Evolutionary conservation across 371 early-diverging fungal genomes (phyloP).

Genomic region (Coemansia sp.): DNA sequence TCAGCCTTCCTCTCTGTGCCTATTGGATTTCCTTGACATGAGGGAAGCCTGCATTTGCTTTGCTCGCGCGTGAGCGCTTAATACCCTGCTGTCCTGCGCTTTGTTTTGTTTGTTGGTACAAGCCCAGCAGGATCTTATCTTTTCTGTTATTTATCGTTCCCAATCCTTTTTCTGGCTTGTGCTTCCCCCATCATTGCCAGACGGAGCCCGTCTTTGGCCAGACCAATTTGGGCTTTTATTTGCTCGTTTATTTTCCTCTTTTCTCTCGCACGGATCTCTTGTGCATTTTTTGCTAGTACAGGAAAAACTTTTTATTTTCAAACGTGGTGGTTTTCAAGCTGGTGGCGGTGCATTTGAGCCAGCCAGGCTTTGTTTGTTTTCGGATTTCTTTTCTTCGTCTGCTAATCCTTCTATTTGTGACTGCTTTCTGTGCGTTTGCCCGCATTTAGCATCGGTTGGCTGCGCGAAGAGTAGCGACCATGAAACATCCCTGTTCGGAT

Average conservation of each 20-base stretch:
- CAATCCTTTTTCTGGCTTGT: not conserved
- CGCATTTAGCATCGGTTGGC: slow-evolving; percentile 22
- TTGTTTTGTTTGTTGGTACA: not conserved
- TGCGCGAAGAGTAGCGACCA: slow-evolving; percentile 21
- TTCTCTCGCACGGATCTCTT: not conserved
- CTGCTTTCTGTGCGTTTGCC: not conserved
- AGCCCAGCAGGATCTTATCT: not conserved
- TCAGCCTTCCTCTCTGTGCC: not conserved
- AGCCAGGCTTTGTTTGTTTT: not conserved
- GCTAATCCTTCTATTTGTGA: slow-evolving; percentile 4
- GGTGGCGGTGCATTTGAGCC: not conserved
- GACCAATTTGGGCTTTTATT: not conserved
- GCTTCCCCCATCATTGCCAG: not conserved
- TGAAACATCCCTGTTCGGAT: slow-evolving; percentile 52
- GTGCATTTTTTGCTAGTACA: not conserved
- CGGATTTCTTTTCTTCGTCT: not conserved
- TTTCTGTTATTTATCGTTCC: not conserved
- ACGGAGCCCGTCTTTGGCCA: not conserved
- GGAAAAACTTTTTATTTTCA: not conserved
- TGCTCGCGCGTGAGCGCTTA: not conserved
- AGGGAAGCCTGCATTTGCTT: not conserved
- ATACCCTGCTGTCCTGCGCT: not conserved
- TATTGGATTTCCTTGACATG: not conserved
- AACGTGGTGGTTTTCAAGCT: not conserved
- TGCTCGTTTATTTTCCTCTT: slow-evolving; percentile 4